These are phyloP conservation scores for Xerocomus minutiporus DNA, from an alignment of 1,284 basidiomycete species.

Conservation along the genomic window DNA sequence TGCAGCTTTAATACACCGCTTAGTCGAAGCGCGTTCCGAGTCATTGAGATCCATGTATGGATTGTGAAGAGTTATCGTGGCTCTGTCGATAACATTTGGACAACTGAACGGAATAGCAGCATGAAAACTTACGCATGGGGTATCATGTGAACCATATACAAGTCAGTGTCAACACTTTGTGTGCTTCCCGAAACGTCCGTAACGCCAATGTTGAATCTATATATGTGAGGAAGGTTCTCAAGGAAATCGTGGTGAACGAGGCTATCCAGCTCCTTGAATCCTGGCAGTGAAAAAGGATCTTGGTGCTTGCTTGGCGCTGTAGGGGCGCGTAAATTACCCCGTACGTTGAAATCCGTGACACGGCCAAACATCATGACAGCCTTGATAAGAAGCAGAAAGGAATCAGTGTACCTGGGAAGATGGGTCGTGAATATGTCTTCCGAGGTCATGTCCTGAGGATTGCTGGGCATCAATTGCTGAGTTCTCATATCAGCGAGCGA, in stretches of 20 bases:
- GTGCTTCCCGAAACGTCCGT: constrained; percentile 49
- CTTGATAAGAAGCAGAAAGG: constrained; percentile 74
- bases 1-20: constrained; percentile 68
- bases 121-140: constrained; percentile 64
- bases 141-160: constrained; percentile 78
- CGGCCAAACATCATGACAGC: constrained; percentile 76
- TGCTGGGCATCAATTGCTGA: constrained; percentile 56
- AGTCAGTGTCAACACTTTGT: constrained; percentile 65
- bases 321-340: constrained; percentile 58
- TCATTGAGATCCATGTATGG: constrained; percentile 72
- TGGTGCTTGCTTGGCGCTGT: constrained; percentile 59
- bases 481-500: constrained; percentile 8
- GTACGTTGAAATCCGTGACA: constrained; percentile 78
- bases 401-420: constrained; percentile 70
- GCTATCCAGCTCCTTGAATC: constrained; percentile 64
- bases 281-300: constrained; percentile 60
- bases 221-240: constrained; percentile 60
- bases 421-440: constrained; percentile 64
- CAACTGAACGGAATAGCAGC: constrained; percentile 2
- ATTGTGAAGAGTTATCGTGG: constrained; percentile 78
- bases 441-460: constrained; percentile 64
- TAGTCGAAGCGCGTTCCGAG: constrained; percentile 57
- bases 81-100: constrained; percentile 41
- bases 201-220: constrained; percentile 57
- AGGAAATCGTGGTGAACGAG: constrained; percentile 64